Conservation (phyloP, 2,329 filamentous ascomycete genomes). For the Epichloe elymi region DNA sequence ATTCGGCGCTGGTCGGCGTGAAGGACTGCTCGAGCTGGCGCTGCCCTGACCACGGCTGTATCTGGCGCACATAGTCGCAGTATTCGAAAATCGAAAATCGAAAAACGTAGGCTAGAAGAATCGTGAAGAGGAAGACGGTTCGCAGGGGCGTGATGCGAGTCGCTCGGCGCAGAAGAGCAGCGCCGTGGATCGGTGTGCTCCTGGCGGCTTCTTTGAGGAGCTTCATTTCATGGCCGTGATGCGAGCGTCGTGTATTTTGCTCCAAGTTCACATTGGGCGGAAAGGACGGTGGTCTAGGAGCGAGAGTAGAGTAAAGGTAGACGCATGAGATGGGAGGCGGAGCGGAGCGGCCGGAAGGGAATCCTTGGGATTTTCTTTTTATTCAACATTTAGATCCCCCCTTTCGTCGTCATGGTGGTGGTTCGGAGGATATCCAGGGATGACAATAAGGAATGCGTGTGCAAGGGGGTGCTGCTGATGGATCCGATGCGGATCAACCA, state of each 20-base stretch:
- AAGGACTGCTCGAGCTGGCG: conserved; percentile 7
- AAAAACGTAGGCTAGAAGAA: not conserved
- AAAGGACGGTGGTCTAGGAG: not conserved
- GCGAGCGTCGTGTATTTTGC: not conserved
- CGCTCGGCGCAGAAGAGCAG: not conserved
- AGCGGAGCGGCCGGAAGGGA: not conserved
- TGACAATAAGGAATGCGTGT: not conserved
- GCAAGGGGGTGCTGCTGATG: not conserved
- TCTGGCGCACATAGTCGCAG: conserved; percentile 5
- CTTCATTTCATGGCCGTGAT: conserved; percentile 1
- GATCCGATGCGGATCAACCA: no score
- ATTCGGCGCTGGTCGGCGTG: conserved; percentile 5
- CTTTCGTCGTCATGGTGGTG: not conserved
- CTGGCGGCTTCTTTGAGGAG: conserved; percentile 1
- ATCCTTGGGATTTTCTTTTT: not conserved
- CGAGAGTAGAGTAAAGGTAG: not conserved
- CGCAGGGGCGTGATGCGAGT: not conserved
- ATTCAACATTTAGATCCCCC: not conserved
- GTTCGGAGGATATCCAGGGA: not conserved
- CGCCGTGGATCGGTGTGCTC: not conserved
- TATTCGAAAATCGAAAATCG: not conserved
- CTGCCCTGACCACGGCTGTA: conserved; percentile 5
- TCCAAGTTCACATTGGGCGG: not conserved
- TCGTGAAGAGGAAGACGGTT: not conserved
- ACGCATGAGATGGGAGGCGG: no score